Evolutionary conservation across 805 yeast genomes (phyloP).

Genomic region (Saccharomycopsis javanensis): DNA sequence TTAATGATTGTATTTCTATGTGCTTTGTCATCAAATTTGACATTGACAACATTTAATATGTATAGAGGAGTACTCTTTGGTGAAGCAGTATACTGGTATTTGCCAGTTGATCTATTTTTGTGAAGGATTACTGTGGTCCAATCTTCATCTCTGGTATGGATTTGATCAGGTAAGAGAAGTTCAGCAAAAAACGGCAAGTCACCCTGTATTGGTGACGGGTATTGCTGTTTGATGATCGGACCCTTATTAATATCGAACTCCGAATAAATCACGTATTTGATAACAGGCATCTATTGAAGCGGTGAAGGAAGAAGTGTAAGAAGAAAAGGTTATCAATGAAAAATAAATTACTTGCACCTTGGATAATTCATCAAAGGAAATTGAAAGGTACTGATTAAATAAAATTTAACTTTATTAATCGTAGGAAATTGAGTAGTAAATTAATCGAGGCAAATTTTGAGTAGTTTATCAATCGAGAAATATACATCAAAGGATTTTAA

Average conservation of each 20-base stretch:
- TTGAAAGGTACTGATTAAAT: too few relatives aligned
- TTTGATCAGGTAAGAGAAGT: conserved; percentile 51
- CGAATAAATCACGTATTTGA: conserved; percentile 37
- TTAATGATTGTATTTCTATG: conserved; percentile 45
- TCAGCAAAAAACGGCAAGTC: conserved; percentile 40
- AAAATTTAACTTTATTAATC: too few relatives aligned
- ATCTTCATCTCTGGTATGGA: conserved; percentile 45
- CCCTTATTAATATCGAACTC: conserved; percentile 78
- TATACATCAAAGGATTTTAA: too few relatives aligned
- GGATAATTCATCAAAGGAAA: too few relatives aligned
- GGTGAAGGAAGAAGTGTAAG: too few relatives aligned
- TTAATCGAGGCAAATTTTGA: too few relatives aligned
- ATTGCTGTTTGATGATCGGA: conserved; percentile 51
- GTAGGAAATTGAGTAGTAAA: too few relatives aligned
- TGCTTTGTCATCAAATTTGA: conserved; percentile 31
- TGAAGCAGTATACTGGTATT: conserved; percentile 26
- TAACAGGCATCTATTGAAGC: background rate
- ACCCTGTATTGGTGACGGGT: conserved; percentile 38
- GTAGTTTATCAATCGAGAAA: too few relatives aligned
- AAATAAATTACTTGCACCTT: too few relatives aligned
- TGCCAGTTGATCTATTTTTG: background rate
- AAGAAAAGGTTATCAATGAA: too few relatives aligned
- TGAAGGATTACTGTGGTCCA: conserved; percentile 42
- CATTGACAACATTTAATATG: conserved; percentile 42
- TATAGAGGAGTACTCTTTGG: conserved; percentile 30